phyloP scores from a whole-genome alignment of 768 basidiomycete species.

The Crepidotus variabilis region DNA sequence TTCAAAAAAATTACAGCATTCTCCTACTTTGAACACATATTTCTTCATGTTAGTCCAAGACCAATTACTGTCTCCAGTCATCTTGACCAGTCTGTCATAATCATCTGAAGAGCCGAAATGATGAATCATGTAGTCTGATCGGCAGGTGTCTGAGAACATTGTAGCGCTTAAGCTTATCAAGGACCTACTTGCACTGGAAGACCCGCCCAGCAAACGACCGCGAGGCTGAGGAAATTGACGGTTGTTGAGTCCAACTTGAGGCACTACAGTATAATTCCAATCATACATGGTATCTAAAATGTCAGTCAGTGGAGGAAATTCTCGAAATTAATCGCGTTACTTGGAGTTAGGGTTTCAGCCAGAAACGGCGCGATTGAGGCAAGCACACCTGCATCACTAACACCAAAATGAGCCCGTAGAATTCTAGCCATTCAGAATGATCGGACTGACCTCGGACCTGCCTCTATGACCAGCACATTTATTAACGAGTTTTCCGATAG shows the following conservation, averaged over 20 bases:
- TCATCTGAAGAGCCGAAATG: conserved; percentile 28
- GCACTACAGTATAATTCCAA: conserved; percentile 31
- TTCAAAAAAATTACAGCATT: not conserved
- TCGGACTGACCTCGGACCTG: conserved; percentile 56
- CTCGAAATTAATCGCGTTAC: no score
- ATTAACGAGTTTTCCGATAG: conserved; percentile 37
- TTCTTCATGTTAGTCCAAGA: conserved; percentile 32
- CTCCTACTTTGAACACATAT: conserved; percentile 27
- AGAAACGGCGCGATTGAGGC: conserved; percentile 17
- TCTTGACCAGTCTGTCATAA: conserved; percentile 27
- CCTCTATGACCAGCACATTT: conserved; percentile 49
- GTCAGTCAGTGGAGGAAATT: no score
- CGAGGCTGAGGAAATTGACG: conserved; percentile 27
- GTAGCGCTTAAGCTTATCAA: no score
- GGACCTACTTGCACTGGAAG: conserved; percentile 25
- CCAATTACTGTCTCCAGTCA: conserved; percentile 34
- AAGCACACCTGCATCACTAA: conserved; percentile 19
- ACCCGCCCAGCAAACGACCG: conserved; percentile 32
- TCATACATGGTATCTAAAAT: conserved; percentile 20
- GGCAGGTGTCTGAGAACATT: no score
- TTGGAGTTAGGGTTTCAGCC: no score
- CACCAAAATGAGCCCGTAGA: not conserved
- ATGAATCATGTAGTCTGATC: conserved; percentile 26
- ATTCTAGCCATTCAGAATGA: no score
- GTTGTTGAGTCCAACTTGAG: conserved; percentile 26